phyloP scores from a whole-genome alignment of 768 basidiomycete species.

The Lactarius deliciosus region DNA sequence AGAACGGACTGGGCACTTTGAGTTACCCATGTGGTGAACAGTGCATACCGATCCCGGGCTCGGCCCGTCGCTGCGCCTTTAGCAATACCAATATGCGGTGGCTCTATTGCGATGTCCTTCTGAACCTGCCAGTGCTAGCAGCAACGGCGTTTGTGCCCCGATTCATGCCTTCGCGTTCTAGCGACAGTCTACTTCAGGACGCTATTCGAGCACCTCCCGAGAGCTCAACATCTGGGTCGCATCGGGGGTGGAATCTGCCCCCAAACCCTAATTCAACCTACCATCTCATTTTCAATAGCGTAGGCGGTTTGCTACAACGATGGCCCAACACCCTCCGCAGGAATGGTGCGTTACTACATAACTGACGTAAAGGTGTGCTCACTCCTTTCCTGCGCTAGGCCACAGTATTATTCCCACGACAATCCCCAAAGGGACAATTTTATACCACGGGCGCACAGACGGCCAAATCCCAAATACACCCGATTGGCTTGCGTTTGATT shows the following conservation, averaged over 20 bases:
- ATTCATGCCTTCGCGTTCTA: too few relatives aligned
- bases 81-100: too few relatives aligned
- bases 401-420: conserved; percentile 24
- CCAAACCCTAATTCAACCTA: conserved; percentile 36
- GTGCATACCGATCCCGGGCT: too few relatives aligned
- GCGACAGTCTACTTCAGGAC: too few relatives aligned
- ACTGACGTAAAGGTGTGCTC: not conserved
- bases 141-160: too few relatives aligned
- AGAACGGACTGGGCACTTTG: too few relatives aligned
- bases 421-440: conserved; percentile 25
- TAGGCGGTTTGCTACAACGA: conserved; percentile 39
- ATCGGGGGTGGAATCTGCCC: conserved; percentile 22
- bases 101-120: too few relatives aligned
- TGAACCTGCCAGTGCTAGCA: too few relatives aligned
- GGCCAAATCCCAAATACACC: conserved; percentile 10
- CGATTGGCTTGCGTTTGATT: conserved; percentile 29
- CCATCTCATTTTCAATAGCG: conserved; percentile 39
- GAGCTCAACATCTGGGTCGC: not conserved
- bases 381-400: not conserved
- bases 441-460: conserved; percentile 26
- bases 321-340: conserved; percentile 40
- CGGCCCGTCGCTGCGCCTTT: too few relatives aligned
- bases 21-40: too few relatives aligned
- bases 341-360: conserved; percentile 22
- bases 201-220: not conserved